Evolutionary conservation across 768 basidiomycete species (phyloP), one percentile per base, ranked within the genome.

Genomic region (Hericium alpestre): DNA sequence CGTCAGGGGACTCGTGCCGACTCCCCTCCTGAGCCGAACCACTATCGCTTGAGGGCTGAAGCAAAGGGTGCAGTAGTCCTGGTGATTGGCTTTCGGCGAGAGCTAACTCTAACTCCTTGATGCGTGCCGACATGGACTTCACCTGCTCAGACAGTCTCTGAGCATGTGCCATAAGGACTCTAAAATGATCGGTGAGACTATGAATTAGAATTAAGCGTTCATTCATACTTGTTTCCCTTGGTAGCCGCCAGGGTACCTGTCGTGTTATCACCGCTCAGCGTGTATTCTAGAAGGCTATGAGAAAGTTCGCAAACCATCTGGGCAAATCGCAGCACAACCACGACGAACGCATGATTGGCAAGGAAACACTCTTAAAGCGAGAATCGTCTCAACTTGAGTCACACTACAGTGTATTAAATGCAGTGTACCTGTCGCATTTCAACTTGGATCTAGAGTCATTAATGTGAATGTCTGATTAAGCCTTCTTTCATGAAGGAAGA

Each of bases 261-360:
- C 49, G 32, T 46, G 11, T 16, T 38, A 40, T 8, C 13, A n/a
- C 20, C 32, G n/a, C 32, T 37, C 16, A 22, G 18, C 20, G 18
- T 52, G 12, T 20, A 1, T 9, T n/a, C 22, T 13, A 37, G 23
- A 48, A 46, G 51, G 48, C 38, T 18, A 38, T 40, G 27, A 20
- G 50, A 40, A 3, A 16, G 25, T 1, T 38, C 43, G 10, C 58
- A 68, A 38, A 77, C 79, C 76, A 53, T 79, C 74, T 6, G 79
- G 79, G 63, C 79, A 81, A 38, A 81, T 76, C 16, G 70, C 66
- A 47, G 77, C 68, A 61, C 79, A 81, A 59, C 79, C 80, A 47
- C 80, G 72, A 49, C 78, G 76, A 25, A 79, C 67, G 63, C 80
- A 81, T 40, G 80, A 77, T 64, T 78, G 76, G 61, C 79, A 81